Conservation (phyloP, 2,329 filamentous ascomycete species). For the Coniochaeta ligniaria region DNA sequence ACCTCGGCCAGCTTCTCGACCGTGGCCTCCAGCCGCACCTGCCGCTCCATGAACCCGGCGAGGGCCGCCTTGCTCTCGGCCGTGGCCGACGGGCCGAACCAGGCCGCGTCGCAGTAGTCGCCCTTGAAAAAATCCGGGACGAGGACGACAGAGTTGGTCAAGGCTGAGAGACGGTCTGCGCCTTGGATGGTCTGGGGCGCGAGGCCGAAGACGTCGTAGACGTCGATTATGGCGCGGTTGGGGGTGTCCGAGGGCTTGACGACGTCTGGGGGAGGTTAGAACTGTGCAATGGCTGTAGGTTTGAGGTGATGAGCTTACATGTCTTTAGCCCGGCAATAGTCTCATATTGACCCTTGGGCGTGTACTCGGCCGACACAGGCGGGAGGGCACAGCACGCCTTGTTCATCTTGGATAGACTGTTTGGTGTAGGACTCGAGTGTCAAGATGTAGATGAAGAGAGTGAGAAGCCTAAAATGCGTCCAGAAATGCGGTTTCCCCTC, state of each 20-base stretch:
- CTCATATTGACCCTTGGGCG: conserved; percentile 30
- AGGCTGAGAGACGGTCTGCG: conserved; percentile 34
- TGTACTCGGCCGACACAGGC: conserved; percentile 30
- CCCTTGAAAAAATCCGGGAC: conserved; percentile 34
- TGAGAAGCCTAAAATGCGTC: no score
- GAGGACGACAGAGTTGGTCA: conserved; percentile 29
- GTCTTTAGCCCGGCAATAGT: conserved; percentile 31
- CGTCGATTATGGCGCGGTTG: conserved; percentile 30
- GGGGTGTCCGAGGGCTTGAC: conserved; percentile 22
- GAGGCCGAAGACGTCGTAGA: conserved; percentile 42
- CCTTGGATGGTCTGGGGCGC: conserved; percentile 38
- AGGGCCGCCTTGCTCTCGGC: conserved; percentile 31
- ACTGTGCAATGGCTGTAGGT: not conserved
- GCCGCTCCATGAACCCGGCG: conserved; percentile 20
- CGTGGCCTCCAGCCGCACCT: conserved; percentile 21
- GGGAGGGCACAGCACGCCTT: conserved; percentile 22
- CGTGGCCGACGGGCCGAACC: conserved; percentile 30
- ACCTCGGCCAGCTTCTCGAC: conserved; percentile 22
- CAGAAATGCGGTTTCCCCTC: no score
- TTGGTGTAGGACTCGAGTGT: not conserved
- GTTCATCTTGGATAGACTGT: not conserved
- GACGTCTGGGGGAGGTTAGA: conserved; percentile 21
- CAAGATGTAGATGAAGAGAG: no score
- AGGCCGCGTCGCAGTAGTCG: conserved; percentile 18
- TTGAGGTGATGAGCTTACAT: conserved; percentile 21